Evolutionary conservation across 2,329 filamentous ascomycete genomes (phyloP), one percentile per base, ranked within the genome.

Genomic region (Samsoniella hepiali): DNA sequence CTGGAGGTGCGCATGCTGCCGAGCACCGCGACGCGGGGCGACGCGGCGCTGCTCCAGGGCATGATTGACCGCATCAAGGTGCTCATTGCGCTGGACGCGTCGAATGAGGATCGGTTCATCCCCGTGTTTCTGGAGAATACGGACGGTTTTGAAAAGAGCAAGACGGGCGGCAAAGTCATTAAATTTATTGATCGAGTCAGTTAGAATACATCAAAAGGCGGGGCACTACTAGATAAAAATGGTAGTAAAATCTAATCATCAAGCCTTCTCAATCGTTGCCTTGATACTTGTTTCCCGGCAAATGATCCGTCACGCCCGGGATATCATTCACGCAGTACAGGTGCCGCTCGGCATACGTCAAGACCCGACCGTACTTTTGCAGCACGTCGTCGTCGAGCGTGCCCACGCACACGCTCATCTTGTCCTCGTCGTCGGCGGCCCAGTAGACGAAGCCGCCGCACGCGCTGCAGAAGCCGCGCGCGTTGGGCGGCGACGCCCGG

Each of bases 361-460:
- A 68, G 15, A 76, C 71, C 53, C 68, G 64, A 1, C 79, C 80
- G 67, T 75, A 79, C 34, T 73, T 68, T 63, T 67, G 68, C 57
- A 84, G 68, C 31, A 74, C 77, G 13, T 80, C 75, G 58, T 76
- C 72, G 62, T 84, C 81, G 7, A 84, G 71, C 7, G 73, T 75
- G 0, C 81, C 81, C 5, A 82, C 73, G 1, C 77, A 71, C 38
- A 84, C 45, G 55, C 70, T 73, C 5, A 78, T 63, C 22, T 66
- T 63, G 3, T 70, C 68, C 15, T 67, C 59, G 11, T 64, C 65
- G 27, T 76, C 74, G 8, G 71, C 67, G 10, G 73, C 73, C 79
- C 79, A 84, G 68, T 77, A 81, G n/a, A 85, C 67, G 51, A 80
- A 75, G 42, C 78, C 79, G 15, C 83, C 81, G 71, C 83, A 85